Conservation (phyloP, 345 rosid genomes). For the Lepidium aucheri region DNA sequence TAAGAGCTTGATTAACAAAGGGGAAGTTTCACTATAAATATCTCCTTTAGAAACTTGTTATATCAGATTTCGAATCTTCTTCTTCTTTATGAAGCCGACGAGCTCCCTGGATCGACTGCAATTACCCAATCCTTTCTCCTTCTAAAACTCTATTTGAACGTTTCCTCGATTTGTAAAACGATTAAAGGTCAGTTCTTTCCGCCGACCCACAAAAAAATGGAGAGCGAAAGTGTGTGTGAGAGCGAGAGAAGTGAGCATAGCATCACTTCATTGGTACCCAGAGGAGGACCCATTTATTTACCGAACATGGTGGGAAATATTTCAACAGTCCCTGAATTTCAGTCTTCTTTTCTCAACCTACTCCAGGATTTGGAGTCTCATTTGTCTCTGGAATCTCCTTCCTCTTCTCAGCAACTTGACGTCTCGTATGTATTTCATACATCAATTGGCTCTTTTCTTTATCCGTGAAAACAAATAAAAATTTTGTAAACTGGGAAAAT, state of each 20-base stretch:
- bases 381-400: slow-evolving; percentile 15
- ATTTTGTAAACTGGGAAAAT: not conserved
- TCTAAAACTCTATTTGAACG: not conserved
- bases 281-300: slow-evolving; percentile 31
- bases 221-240: not conserved
- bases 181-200: not conserved
- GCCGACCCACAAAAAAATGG: not conserved
- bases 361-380: slow-evolving; percentile 21
- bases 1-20: not conserved
- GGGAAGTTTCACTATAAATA: not conserved
- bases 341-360: slow-evolving; percentile 19
- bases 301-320: slow-evolving; percentile 22
- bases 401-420: slow-evolving; percentile 12
- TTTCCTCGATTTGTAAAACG: too few relatives aligned
- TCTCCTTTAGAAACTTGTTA: not conserved
- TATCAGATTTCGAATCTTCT: not conserved
- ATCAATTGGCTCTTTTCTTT: not conserved
- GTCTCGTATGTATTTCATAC: slow-evolving; percentile 13
- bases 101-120: not conserved
- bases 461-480: not conserved
- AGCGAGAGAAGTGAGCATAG: slow-evolving; percentile 2
- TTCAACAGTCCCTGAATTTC: slow-evolving; percentile 11
- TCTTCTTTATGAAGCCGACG: not conserved
- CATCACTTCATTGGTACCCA: slow-evolving; percentile 11
- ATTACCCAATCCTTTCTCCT: not conserved